Evolutionary conservation across 768 basidiomycete species (phyloP).

Genomic region (Auricularia cornea): DNA sequence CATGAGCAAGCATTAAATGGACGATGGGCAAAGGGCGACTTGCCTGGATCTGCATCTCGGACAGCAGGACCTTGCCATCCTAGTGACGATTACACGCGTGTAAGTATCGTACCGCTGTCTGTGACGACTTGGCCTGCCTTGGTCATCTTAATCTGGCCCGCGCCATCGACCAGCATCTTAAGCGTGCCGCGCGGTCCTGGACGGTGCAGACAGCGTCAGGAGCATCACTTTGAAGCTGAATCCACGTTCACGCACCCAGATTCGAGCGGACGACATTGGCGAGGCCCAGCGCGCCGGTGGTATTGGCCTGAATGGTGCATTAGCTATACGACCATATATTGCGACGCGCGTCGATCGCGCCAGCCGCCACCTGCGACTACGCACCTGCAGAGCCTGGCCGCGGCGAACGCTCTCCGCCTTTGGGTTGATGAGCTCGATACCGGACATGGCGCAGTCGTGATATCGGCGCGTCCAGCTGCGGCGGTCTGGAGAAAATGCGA

Average conservation of each 20-base stretch:
- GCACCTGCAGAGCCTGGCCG: slow-evolving; percentile 87
- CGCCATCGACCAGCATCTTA: slow-evolving; percentile 98
- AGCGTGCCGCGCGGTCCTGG: slow-evolving; percentile 92
- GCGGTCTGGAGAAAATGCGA: not conserved
- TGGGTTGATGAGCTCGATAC: slow-evolving; percentile 93
- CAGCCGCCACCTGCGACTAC: slow-evolving; percentile 6
- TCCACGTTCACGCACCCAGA: slow-evolving; percentile 51
- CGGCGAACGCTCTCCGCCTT: slow-evolving; percentile 90
- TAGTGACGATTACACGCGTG: slow-evolving; percentile 10
- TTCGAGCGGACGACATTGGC: slow-evolving; percentile 96
- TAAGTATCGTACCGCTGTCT: not conserved
- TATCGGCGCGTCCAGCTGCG: not conserved
- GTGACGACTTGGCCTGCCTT: no score
- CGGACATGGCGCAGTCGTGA: slow-evolving; percentile 17
- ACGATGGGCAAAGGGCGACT: not conserved
- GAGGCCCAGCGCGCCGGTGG: slow-evolving; percentile 91
- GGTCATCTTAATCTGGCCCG: slow-evolving; percentile 99
- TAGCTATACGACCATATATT: slow-evolving; percentile 10
- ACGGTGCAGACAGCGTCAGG: slow-evolving; percentile 9
- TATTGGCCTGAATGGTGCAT: slow-evolving; percentile 58
- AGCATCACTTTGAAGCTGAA: not conserved
- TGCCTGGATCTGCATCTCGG: slow-evolving; percentile 95
- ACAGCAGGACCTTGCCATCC: slow-evolving; percentile 95
- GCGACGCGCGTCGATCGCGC: not conserved
- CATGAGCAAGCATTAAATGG: slow-evolving; percentile 10